Base-by-base conservation (phyloP, 2,329 filamentous ascomycete species). In the Curvularia spicifera region DNA sequence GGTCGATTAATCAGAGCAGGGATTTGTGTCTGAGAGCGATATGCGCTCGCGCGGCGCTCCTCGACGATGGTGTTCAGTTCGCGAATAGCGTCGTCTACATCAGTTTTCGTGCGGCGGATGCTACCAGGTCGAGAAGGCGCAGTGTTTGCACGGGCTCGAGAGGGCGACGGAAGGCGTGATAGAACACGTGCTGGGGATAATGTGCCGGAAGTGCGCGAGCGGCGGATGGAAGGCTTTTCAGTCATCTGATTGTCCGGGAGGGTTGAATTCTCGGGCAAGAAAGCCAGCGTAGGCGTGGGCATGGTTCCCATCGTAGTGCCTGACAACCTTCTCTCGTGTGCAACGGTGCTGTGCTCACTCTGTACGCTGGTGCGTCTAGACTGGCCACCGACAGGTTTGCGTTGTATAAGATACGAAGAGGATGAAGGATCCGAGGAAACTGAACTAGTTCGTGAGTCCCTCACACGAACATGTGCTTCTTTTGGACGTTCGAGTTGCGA, bases 31-130 rank as follows among this genome's bases (percentile, higher is more conserved):
- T 68, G 64, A 0, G 70, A 71, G 29, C 72, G 68, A 57, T 73
- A 74, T 8, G 73, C 71, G 47, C 77, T 78, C 28, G 75, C 76
- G n/a, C 79, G 71, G 15, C 76, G 76, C 63, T 82, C 79, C 64
- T 82, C 79, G 48, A 82, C 76, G 51, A 82, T 82, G 22, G 78
- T 81, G 68, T 82, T 81, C 54, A 82, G 75, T 65, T 82, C 80
- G 3, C 78, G 73, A 51, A 82, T 79, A 13, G 79, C 80, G 35
- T 77, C 75, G 33, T 82, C 80, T 8, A 82, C 69, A 46, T 79
- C 78, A 20, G 68, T 71, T 40, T 65, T 76, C 42, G 64, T 67
- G 57, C 76, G 74, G 12, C 78, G 76, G 5, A 78, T 65, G 24
- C 76, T 77, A 9, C 66, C 68, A 12, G 73, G 72, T 31, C 77